Conservation (phyloP, 1,139 yeast genomes). For the Yamadazyma buinensis region DNA sequence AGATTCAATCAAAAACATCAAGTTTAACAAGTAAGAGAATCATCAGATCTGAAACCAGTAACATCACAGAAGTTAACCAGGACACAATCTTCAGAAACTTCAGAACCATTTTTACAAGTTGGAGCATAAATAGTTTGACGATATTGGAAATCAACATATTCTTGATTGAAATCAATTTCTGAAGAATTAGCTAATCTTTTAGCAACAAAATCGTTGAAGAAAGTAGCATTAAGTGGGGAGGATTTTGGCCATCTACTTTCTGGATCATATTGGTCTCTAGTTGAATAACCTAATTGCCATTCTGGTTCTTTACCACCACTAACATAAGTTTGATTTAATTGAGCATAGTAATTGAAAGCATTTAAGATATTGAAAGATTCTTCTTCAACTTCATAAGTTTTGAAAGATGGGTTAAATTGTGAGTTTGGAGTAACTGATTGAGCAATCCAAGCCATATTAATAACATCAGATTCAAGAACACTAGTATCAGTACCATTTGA, state of each 20-base stretch:
- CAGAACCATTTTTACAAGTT: constrained; percentile 35
- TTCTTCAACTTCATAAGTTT: constrained; percentile 66
- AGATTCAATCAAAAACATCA: too few species aligned
- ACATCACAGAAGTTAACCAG: constrained; percentile 42
- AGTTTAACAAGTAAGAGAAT: constrained; percentile 10
- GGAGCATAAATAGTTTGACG: constrained; percentile 52
- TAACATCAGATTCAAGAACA: constrained; percentile 29
- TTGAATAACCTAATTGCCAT: constrained; percentile 54
- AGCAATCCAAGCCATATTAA: constrained; percentile 61
- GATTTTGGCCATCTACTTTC: constrained; percentile 44
- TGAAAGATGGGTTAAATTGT: constrained; percentile 65
- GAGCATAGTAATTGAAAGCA: constrained; percentile 53
- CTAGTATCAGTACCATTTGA: constrained; percentile 33
- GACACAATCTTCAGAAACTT: constrained; percentile 32
- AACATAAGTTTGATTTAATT: constrained; percentile 48
- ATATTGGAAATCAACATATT: constrained; percentile 43
- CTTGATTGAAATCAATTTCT: constrained; percentile 34
- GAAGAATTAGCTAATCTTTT: constrained; percentile 21
- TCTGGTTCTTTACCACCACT: constrained; percentile 48
- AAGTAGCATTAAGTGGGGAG: constrained; percentile 56
- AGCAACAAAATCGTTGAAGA: constrained; percentile 48
- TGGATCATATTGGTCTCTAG: constrained; percentile 48
- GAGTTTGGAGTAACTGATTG: constrained; percentile 64
- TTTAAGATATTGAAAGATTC: constrained; percentile 60
- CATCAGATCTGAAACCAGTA: constrained; percentile 10